These are phyloP conservation scores for Irpex sp. DNA, from an alignment of 1,284 basidiomycete species.

Conservation along the genomic window DNA sequence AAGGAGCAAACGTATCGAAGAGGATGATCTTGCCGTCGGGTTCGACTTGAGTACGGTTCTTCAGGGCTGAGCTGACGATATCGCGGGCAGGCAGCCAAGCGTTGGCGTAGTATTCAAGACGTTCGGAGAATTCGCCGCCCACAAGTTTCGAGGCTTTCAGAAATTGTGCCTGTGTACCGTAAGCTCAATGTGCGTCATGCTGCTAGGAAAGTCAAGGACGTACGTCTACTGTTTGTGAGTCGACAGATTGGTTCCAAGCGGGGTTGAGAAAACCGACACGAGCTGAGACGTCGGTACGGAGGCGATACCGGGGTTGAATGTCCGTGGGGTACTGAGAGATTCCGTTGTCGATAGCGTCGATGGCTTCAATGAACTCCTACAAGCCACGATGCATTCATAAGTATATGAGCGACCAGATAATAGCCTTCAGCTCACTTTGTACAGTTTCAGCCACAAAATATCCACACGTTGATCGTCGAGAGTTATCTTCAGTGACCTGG, in stretches of 20 bases:
- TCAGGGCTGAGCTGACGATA: slow-evolving; percentile 70
- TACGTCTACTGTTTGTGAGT: slow-evolving; percentile 69
- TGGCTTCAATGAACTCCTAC: slow-evolving; percentile 89
- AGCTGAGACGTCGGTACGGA: slow-evolving; percentile 77
- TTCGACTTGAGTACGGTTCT: slow-evolving; percentile 61
- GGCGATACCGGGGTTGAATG: slow-evolving; percentile 66
- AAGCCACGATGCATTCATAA: background rate
- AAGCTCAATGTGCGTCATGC: background rate
- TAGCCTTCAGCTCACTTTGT: slow-evolving; percentile 49
- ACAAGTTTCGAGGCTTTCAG: slow-evolving; percentile 78
- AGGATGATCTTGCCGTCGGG: slow-evolving; percentile 77
- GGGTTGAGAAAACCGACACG: slow-evolving; percentile 85
- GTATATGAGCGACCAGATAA: background rate
- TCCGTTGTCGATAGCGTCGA: slow-evolving; percentile 97
- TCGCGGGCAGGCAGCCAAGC: slow-evolving; percentile 94
- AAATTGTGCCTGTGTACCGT: slow-evolving; percentile 60
- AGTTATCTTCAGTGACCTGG: slow-evolving; percentile 53
- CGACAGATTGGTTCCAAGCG: slow-evolving; percentile 81
- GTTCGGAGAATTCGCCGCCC: slow-evolving; percentile 83
- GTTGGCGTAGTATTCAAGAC: slow-evolving; percentile 80
- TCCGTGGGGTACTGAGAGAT: slow-evolving; percentile 71
- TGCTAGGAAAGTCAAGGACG: slow-evolving; percentile 16
- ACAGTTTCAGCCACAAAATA: slow-evolving; percentile 85
- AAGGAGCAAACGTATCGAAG: slow-evolving; percentile 79
- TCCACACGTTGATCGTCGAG: slow-evolving; percentile 62